Percentiles rank a stretch among this genome's conserved stretches.
Evolutionary conservation across 257 asterid genomes (phyloP).

Genomic region (Cinchona pubescens): DNA sequence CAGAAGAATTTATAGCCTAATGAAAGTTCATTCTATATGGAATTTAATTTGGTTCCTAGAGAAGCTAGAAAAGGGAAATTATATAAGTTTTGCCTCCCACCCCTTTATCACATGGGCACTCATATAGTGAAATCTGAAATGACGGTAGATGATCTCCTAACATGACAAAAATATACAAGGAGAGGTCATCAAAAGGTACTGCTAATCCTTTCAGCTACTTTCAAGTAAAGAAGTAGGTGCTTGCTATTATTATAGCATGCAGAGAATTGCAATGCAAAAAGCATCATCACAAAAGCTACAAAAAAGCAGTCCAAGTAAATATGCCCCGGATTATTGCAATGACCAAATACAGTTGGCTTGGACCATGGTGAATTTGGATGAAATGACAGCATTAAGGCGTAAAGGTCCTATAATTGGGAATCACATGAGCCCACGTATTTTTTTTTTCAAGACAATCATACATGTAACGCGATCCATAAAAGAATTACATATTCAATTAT

Average conservation of each 20-base stretch:
- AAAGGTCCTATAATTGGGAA: too few relatives aligned
- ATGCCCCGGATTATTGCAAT: neutral
- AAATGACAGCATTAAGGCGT: neutral
- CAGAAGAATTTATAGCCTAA: neutral
- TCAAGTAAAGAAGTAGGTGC: neutral
- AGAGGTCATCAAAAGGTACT: neutral
- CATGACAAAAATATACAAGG: slow-evolving; percentile 8
- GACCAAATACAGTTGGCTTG: neutral
- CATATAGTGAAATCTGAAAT: neutral
- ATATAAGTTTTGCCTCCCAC: neutral
- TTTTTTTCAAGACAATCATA: too few relatives aligned
- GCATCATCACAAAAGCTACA: neutral
- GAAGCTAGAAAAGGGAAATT: neutral
- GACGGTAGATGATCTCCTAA: neutral
- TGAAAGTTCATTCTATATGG: neutral
- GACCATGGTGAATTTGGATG: slow-evolving; percentile 1
- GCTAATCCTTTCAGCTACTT: neutral
- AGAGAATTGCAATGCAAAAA: neutral
- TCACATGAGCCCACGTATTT: too few relatives aligned
- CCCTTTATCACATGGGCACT: neutral
- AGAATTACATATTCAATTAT: too few relatives aligned
- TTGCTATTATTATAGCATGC: neutral
- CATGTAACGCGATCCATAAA: too few relatives aligned
- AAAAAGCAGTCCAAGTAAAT: neutral
- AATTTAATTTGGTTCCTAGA: neutral